Evolutionary conservation across 1,284 basidiomycete species (phyloP).

Genomic region (Cutaneotrichosporon sp.): DNA sequence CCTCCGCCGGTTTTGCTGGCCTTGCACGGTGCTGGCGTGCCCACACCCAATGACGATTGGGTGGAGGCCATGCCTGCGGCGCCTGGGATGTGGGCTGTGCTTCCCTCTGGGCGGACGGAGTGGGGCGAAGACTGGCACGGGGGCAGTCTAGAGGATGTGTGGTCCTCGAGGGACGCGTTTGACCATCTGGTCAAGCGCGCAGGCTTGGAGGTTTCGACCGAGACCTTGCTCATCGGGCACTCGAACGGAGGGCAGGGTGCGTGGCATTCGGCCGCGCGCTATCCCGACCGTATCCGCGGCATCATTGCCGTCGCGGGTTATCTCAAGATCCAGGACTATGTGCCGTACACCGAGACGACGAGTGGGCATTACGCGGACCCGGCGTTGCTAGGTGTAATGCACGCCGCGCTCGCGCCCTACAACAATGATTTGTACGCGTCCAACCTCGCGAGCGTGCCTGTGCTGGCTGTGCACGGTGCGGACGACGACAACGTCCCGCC

Average conservation of each 20-base stretch:
- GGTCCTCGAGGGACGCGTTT: conserved; percentile 35
- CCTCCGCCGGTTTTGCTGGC: conserved; percentile 34
- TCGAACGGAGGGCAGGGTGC: conserved; percentile 90
- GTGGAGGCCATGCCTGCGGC: conserved; percentile 24
- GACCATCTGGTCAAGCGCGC: not conserved
- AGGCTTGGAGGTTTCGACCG: not conserved
- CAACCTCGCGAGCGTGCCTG: conserved; percentile 61
- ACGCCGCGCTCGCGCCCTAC: conserved; percentile 67
- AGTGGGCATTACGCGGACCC: conserved; percentile 70
- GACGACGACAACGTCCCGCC: conserved; percentile 48
- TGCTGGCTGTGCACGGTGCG: conserved; percentile 72
- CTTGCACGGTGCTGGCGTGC: conserved; percentile 46
- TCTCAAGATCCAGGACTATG: conserved; percentile 77
- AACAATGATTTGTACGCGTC: conserved; percentile 79
- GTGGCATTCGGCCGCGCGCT: conserved; percentile 70
- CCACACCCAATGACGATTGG: conserved; percentile 23
- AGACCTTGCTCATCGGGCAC: conserved; percentile 63
- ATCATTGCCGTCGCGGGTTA: conserved; percentile 69
- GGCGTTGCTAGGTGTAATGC: conserved; percentile 61
- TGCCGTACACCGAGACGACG: conserved; percentile 55
- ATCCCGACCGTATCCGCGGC: conserved; percentile 69
- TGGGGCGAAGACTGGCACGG: conserved; percentile 50
- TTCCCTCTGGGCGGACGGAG: conserved; percentile 41
- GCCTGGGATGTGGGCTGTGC: conserved; percentile 33
- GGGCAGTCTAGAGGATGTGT: conserved; percentile 36